These are phyloP conservation scores for Salpingoeca rosetta DNA, from an alignment of 78 protist genomes.

Conservation along the genomic window DNA sequence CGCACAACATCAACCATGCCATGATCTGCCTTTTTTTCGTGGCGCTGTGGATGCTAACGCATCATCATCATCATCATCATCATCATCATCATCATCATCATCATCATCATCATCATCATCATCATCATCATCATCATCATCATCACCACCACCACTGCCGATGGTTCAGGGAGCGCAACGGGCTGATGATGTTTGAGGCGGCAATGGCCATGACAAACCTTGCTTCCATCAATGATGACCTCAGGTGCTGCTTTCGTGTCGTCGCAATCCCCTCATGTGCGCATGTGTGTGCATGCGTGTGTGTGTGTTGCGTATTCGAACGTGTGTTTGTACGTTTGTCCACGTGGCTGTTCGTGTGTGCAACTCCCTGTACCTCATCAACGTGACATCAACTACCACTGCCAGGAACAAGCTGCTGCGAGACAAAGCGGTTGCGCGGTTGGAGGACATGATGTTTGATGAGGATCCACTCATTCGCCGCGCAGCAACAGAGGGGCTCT, in stretches of 20 bases:
- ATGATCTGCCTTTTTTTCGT: too few species aligned
- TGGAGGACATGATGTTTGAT: neutral
- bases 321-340: neutral
- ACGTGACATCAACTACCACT: too few species aligned
- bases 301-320: neutral
- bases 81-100: too few species aligned
- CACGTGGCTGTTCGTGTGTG: neutral
- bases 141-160: too few species aligned
- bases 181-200: slow-evolving; percentile 13
- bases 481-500: slow-evolving; percentile 15
- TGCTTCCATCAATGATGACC: slow-evolving; percentile 11
- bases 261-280: neutral
- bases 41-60: too few species aligned
- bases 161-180: too few species aligned
- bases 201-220: slow-evolving; percentile 29
- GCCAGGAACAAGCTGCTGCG: neutral
- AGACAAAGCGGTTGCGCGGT: neutral
- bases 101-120: too few species aligned
- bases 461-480: slow-evolving; percentile 1
- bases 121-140: too few species aligned
- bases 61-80: too few species aligned
- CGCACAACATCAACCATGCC: too few species aligned
- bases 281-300: neutral
- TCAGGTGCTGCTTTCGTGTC: neutral
- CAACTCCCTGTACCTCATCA: neutral